Evolutionary conservation across 164 flowering plant genomes (phyloP).

Genomic region (Vitis rupestris): DNA sequence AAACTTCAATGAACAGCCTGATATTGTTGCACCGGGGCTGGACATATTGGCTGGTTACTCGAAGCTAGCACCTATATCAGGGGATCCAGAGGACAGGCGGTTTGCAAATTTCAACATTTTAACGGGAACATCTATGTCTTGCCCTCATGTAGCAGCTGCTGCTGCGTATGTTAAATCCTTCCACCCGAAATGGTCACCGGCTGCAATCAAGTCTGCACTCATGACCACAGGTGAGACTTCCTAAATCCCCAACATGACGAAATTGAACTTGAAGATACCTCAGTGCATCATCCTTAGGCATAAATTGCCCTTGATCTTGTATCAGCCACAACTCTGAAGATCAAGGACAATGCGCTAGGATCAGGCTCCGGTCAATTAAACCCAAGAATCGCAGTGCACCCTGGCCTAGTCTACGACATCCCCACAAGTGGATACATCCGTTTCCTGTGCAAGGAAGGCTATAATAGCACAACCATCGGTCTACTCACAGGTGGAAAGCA

Average conservation of each 20-base stretch:
- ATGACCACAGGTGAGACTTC: slow-evolving; percentile 68
- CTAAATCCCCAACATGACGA: background rate
- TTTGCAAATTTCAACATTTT: slow-evolving; percentile 31
- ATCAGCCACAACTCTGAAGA: slow-evolving; percentile 47
- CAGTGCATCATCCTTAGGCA: too few species aligned
- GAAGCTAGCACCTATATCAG: slow-evolving; percentile 31
- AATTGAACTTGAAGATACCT: too few species aligned
- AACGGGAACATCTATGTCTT: slow-evolving; percentile 83
- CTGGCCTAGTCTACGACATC: slow-evolving; percentile 64
- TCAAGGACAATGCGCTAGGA: slow-evolving; percentile 25
- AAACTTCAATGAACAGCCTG: slow-evolving; percentile 50
- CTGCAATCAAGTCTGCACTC: slow-evolving; percentile 78
- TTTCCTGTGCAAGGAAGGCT: slow-evolving; percentile 65
- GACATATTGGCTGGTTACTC: slow-evolving; percentile 69
- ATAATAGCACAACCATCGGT: slow-evolving; percentile 38
- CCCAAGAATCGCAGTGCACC: slow-evolving; percentile 51
- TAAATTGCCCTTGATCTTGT: background rate
- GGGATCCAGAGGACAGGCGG: slow-evolving; percentile 30
- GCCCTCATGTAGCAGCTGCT: slow-evolving; percentile 60
- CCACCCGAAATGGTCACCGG: slow-evolving; percentile 74
- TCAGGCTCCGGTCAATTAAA: slow-evolving; percentile 61
- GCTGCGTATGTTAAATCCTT: slow-evolving; percentile 76
- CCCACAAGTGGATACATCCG: slow-evolving; percentile 35
- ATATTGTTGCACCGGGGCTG: slow-evolving; percentile 71
- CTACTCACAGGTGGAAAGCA: slow-evolving; percentile 31